These are phyloP conservation scores for Usnea hakonensis DNA, from an alignment of 495 filamentous ascomycete species.

Conservation along the genomic window DNA sequence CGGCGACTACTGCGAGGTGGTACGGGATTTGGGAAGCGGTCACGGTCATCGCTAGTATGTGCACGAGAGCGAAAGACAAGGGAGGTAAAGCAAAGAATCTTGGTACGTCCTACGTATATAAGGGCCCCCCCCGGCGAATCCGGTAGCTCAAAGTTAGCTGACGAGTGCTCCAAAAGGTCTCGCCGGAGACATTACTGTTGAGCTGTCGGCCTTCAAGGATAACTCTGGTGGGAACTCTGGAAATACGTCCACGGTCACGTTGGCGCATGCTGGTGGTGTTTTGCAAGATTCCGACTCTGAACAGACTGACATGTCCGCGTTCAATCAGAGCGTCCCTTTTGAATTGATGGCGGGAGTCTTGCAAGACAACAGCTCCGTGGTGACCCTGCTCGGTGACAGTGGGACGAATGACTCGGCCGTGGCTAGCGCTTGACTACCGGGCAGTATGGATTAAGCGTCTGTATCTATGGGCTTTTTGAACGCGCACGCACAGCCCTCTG, in stretches of 20 bases:
- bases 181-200: background rate
- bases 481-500: too few relatives aligned
- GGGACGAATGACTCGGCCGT: background rate
- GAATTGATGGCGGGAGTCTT: background rate
- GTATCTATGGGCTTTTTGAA: background rate
- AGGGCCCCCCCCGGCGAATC: too few relatives aligned
- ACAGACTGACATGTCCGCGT: background rate
- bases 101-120: background rate
- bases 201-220: background rate
- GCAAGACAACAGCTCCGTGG: background rate
- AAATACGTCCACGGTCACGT: background rate
- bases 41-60: background rate
- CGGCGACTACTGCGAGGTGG: background rate
- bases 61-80: background rate
- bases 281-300: background rate
- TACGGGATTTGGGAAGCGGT: constrained; percentile 1
- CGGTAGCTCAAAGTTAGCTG: background rate
- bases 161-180: background rate
- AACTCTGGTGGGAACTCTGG: background rate
- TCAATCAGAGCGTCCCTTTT: background rate
- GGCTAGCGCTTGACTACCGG: background rate
- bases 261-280: background rate
- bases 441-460: too few relatives aligned
- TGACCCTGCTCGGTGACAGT: background rate
- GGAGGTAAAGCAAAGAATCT: background rate